A percentile compares a stretch with the other conserved stretches of the same genome.
phyloP scores from a whole-genome alignment of 805 yeast genomes.

The Kodamaea leandrae region DNA sequence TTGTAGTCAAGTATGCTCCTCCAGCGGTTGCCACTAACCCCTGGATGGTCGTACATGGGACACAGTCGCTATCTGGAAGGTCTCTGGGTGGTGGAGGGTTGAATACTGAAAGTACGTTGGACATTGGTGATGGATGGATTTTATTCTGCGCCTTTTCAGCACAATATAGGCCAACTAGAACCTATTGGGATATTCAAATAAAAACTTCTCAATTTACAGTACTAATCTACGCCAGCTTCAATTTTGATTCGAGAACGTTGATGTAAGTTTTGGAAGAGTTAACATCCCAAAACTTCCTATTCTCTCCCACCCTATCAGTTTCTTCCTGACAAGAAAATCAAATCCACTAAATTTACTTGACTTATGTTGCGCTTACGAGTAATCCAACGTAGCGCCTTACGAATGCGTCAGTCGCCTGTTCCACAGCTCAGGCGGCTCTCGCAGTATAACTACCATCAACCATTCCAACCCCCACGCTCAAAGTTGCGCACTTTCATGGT shows the following conservation, averaged over 20 bases:
- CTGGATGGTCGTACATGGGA: conserved; percentile 68
- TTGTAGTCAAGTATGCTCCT: conserved; percentile 61
- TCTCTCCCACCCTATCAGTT: too few relatives aligned
- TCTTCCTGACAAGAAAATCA: background rate
- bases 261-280: too few relatives aligned
- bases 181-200: too few relatives aligned
- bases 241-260: too few relatives aligned
- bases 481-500: conserved; percentile 6
- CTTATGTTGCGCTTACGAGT: conserved; percentile 1
- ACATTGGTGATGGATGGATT: conserved; percentile 22
- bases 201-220: too few relatives aligned
- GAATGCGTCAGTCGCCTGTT: background rate
- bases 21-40: conserved; percentile 55
- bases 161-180: too few relatives aligned
- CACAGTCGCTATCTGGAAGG: conserved; percentile 47
- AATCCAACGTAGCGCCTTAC: background rate
- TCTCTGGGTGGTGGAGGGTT: conserved; percentile 47
- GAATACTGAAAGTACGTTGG: conserved; percentile 54
- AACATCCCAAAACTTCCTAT: too few relatives aligned
- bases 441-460: conserved; percentile 18
- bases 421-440: conserved; percentile 1
- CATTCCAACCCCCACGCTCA: conserved; percentile 11
- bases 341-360: background rate
- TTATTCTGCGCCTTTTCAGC: too few relatives aligned
- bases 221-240: too few relatives aligned